Base-by-base conservation (phyloP, 768 basidiomycete species). In the Agaricus sinodeliciosus region DNA sequence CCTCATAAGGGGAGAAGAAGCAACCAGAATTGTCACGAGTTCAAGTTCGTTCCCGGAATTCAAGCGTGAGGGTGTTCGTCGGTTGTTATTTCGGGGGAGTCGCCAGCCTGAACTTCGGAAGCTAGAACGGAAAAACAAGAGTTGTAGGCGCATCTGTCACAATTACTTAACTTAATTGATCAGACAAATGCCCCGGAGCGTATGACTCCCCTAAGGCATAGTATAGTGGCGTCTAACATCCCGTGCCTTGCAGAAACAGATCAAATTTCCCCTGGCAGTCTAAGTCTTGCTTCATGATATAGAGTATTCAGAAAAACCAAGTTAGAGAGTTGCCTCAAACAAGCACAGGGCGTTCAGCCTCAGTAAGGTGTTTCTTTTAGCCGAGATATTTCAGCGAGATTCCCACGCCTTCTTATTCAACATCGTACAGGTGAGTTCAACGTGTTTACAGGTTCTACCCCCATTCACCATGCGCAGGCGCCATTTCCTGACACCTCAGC, bases 21-120 rank as follows among this genome's bases (percentile, higher is more conserved):
- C 37, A 39, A 16, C 6, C 18, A 15, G 7, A 15, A 28, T 35
- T 3, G 39, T 48, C 52, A 54, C 36, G 46, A 42, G 52, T 34
- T 16, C 28, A 35, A 3, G 9, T 19, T 42, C 9, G 27, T 27
- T 55, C 50, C 57, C 59, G 57, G 57, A 22, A 25, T 58, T 55
- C 19, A 60, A 46, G 56, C 48, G 47, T 36, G 40, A 34, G 61
- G 59, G 49, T 56, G 51, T 55, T 57, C 54, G 37, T 59, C 61
- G 55, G 44, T 37, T 12, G 4, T 36, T 44, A 27, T 44, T 47
- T 43, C 46, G 36, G 43, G 7, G 26, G 18, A 42, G 40, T 13
- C 25, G 9, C 7, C 19, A 44, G 58, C 58, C 51, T 57, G 48
- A 54, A 57, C 51, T 48, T 59, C 58, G 58, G 58, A 48, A 40